A percentile compares a stretch with the other conserved stretches of the same genome.
phyloP scores from a whole-genome alignment of 1,284 basidiomycete genomes.

The Naganishia albida region DNA sequence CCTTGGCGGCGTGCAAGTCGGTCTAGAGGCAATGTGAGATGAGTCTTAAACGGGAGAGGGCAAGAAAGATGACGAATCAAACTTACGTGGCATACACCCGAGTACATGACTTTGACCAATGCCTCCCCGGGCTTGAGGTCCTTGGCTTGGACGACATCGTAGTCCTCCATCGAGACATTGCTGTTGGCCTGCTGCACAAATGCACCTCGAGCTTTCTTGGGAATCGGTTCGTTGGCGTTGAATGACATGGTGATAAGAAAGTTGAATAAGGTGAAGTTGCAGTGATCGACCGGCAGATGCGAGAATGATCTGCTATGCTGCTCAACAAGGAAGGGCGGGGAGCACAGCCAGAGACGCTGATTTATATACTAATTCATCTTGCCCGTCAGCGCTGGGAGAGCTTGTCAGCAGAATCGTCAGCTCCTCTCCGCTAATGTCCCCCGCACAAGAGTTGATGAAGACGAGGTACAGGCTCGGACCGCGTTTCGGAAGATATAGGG shows the following conservation, averaged over 20 bases:
- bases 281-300: neutral
- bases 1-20: constrained; percentile 67
- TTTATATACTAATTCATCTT: neutral
- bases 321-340: neutral
- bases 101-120: constrained; percentile 73
- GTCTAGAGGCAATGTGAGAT: constrained; percentile 61
- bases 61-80: neutral
- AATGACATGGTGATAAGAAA: neutral
- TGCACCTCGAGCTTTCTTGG: constrained; percentile 24
- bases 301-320: neutral
- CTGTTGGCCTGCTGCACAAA: constrained; percentile 34
- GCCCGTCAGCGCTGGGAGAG: neutral
- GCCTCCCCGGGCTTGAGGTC: constrained; percentile 77
- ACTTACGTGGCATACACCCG: constrained; percentile 57
- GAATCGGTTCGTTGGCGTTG: constrained; percentile 19
- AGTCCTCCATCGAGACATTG: constrained; percentile 42
- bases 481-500: constrained; percentile 1
- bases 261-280: too few species aligned
- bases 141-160: constrained; percentile 62
- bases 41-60: neutral
- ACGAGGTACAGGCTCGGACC: neutral
- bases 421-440: neutral
- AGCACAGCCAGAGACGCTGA: neutral
- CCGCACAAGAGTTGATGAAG: too few species aligned
- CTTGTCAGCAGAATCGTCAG: constrained; percentile 3